Evolutionary conservation across 1,284 basidiomycete species (phyloP).

Genomic region (Fistulinella cinereoalba): DNA sequence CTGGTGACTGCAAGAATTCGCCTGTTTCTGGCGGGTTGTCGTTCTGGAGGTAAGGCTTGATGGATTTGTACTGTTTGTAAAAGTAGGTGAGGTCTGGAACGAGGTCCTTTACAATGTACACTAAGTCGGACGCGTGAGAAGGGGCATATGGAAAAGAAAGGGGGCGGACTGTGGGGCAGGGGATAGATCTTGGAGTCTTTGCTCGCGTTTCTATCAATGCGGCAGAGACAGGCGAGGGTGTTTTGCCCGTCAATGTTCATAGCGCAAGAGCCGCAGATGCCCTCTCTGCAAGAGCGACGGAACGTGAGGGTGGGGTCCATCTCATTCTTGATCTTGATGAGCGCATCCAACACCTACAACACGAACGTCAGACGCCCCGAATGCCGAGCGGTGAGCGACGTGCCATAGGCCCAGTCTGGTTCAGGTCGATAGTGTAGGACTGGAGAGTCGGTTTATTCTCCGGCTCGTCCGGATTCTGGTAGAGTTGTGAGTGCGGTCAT

Average conservation of each 20-base stretch:
- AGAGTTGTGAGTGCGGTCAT: background rate
- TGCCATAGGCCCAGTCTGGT: constrained; percentile 96
- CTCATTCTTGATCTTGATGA: constrained; percentile 99
- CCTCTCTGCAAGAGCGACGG: constrained; percentile 85
- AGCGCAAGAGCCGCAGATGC: constrained; percentile 97
- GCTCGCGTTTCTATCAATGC: constrained; percentile 76
- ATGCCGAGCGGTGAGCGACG: constrained; percentile 19
- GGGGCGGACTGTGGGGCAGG: constrained; percentile 90
- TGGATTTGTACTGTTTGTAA: constrained; percentile 99
- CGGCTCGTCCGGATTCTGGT: constrained; percentile 92
- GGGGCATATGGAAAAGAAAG: no score
- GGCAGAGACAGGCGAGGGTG: constrained; percentile 96
- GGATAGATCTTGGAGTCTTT: constrained; percentile 94
- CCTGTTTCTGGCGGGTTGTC: constrained; percentile 83
- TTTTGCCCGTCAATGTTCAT: constrained; percentile 99
- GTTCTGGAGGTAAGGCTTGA: constrained; percentile 93
- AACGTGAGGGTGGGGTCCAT: constrained; percentile 95
- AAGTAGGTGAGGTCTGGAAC: constrained; percentile 88
- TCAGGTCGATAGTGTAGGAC: constrained; percentile 90
- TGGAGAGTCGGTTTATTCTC: constrained; percentile 90
- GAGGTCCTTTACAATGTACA: constrained; percentile 99
- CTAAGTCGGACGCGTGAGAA: constrained; percentile 41
- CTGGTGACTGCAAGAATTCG: constrained; percentile 89
- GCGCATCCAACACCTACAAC: constrained; percentile 76
- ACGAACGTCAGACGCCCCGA: background rate